Base-by-base conservation (phyloP, 2,329 filamentous ascomycete species). In the Diatrype stigma region DNA sequence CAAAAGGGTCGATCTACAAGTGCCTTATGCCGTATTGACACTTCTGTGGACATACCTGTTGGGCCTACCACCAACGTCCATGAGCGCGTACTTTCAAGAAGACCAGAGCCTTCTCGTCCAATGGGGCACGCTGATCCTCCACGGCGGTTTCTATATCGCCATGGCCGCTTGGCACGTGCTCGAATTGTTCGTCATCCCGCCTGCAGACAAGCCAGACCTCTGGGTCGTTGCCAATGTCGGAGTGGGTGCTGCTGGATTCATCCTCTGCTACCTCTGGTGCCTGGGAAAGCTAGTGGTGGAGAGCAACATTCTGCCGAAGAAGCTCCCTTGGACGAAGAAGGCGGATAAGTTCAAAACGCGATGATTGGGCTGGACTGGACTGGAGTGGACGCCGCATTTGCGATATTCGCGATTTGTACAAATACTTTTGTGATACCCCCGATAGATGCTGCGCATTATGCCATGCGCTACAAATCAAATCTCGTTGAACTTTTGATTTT, bases 161-260 rank as follows among this genome's bases (percentile, higher is more conserved):
- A 96, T 96, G 86, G 74, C 83, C 14, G 77, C 70, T 14, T 96
- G 94, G 90, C 94, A 99, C 68, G 69, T 89, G 12, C 73, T 84
- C 1, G 90, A 96, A 59, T 79, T 80, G 1, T 84, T 84, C 53
- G 71, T 91, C 1, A 54, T 69, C 10, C 85, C 92, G 14, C 92
- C 93, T 4, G 60, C 73, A 0, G 77, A 80, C 51, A 96, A 96
- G 70, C 94, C 94, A 0, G 94, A 99, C 72, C 73, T 99, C 1
- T 99, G 93, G 93, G 86, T 95, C 3, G 92, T 99, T 2, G 80
- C 85, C 12, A 99, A 99, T 63, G 91, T 94, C 8, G 84, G 90
- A 17, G 71, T 97, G 21, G 94, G 94, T 7, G 89, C 89, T 21
- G 85, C 82, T 3, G 94, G 90, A 0, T 99, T 97, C 67, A 81